Percentiles rank a stretch among this genome's conserved stretches.
Evolutionary conservation across 768 basidiomycete species (phyloP).

Genomic region (Lepiota subincarnata): DNA sequence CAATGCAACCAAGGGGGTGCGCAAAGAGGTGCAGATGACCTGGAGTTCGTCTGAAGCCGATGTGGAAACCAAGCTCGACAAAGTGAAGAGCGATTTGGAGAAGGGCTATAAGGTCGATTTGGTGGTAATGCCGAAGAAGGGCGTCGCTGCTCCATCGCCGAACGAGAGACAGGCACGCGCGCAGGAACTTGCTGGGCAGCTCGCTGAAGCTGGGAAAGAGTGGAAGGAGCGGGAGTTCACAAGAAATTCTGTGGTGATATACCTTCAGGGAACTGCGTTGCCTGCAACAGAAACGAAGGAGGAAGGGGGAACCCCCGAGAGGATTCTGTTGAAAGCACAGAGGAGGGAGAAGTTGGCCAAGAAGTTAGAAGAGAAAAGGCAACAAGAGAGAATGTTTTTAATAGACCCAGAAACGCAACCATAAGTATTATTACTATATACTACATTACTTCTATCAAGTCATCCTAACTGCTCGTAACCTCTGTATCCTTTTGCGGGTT

Average conservation of each 20-base stretch:
- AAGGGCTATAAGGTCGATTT: conserved; percentile 58
- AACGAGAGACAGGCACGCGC: conserved; percentile 42
- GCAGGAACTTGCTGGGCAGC: conserved; percentile 33
- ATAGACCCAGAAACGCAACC: too few relatives aligned
- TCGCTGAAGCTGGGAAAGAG: conserved; percentile 51
- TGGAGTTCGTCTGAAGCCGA: conserved; percentile 64
- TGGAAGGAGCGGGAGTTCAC: conserved; percentile 43
- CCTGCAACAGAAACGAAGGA: conserved; percentile 5
- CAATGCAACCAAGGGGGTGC: conserved; percentile 24
- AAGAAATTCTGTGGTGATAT: conserved; percentile 34
- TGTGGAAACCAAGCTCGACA: conserved; percentile 59
- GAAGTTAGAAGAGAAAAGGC: conserved; percentile 7
- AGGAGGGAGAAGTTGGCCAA: conserved; percentile 16
- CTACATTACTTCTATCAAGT: neutral
- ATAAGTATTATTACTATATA: neutral
- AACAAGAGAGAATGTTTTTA: neutral
- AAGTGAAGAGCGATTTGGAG: conserved; percentile 52
- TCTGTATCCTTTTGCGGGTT: neutral
- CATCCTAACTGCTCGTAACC: neutral
- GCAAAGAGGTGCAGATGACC: conserved; percentile 70
- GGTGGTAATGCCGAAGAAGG: conserved; percentile 47
- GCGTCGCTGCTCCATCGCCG: conserved; percentile 30
- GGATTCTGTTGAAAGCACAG: conserved; percentile 13
- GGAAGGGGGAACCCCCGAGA: conserved; percentile 9
- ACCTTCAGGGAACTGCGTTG: conserved; percentile 35